A percentile compares a stretch with the other conserved stretches of the same genome.
Conservation (phyloP, 257 asterid species). For the Forsythia suspensa region DNA sequence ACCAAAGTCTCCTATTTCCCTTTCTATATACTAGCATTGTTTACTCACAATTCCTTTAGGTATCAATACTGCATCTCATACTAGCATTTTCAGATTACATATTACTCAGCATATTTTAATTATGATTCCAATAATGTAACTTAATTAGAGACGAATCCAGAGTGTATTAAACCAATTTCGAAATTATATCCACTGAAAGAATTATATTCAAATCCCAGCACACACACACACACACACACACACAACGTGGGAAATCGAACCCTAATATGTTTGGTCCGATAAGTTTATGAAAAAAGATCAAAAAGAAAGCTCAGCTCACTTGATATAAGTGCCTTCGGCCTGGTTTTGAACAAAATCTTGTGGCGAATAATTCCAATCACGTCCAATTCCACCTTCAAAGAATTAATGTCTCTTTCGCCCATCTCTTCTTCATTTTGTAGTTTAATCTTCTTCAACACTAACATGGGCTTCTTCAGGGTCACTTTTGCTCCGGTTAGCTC, state of each 20-base stretch:
- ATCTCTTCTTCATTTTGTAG: slow-evolving; percentile 32
- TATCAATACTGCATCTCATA: background rate
- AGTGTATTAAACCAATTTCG: background rate
- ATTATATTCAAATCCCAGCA: background rate
- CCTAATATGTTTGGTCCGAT: background rate
- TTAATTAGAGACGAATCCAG: background rate
- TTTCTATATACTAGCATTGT: background rate
- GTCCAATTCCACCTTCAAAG: slow-evolving; percentile 57
- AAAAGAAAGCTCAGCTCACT: slow-evolving; percentile 47
- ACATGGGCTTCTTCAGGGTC: slow-evolving; percentile 78
- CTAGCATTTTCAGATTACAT: background rate
- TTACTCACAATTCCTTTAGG: background rate
- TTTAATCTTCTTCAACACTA: slow-evolving; percentile 78
- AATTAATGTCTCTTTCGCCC: slow-evolving; percentile 19
- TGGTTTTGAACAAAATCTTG: slow-evolving; percentile 77
- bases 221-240: background rate
- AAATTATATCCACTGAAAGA: background rate
- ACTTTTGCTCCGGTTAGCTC: slow-evolving; percentile 81
- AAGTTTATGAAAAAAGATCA: background rate
- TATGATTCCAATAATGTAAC: background rate
- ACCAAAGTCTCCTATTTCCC: background rate
- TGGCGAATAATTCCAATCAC: slow-evolving; percentile 81
- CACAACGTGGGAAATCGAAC: no score
- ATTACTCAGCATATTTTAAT: background rate
- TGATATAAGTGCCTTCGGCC: slow-evolving; percentile 92